Conservation (phyloP, 106 monocot species). For the Dioscorea dumetorum region DNA sequence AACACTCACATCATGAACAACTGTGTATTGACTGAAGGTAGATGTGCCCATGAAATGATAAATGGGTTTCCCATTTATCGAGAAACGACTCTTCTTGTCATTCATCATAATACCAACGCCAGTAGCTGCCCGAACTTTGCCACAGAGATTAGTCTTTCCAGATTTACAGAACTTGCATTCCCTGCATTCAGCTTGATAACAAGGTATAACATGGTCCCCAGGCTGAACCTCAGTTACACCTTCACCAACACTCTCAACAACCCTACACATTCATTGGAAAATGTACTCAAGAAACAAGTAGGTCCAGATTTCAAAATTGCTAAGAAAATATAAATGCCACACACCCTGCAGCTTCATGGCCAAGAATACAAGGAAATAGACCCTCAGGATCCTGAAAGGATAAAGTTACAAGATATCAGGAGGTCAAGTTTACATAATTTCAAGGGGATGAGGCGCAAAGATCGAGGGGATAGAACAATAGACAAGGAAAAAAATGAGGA, state of each 20-base stretch:
- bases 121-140: slow-evolving; percentile 90
- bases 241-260: slow-evolving; percentile 99
- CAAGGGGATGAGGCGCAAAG: too few species aligned
- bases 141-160: slow-evolving; percentile 96
- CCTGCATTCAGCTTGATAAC: slow-evolving; percentile 96
- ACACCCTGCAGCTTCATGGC: slow-evolving; percentile 99
- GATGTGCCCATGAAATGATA: slow-evolving; percentile 99
- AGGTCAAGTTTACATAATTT: too few species aligned
- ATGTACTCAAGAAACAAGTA: background rate
- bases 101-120: slow-evolving; percentile 97
- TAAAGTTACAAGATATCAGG: background rate
- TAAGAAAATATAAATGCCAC: background rate
- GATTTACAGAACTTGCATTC: slow-evolving; percentile 99
- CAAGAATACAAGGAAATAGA: slow-evolving; percentile 98
- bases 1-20: slow-evolving; percentile 99
- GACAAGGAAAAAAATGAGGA: too few species aligned
- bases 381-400: slow-evolving; percentile 91
- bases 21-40: slow-evolving; percentile 96
- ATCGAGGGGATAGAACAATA: too few species aligned
- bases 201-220: slow-evolving; percentile 99
- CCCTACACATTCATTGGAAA: slow-evolving; percentile 26
- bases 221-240: slow-evolving; percentile 97
- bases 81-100: slow-evolving; percentile 86
- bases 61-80: slow-evolving; percentile 81
- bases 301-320: background rate